These are phyloP conservation scores for Orbilia oligospora DNA, from an alignment of 2,329 filamentous ascomycete species.

Conservation along the genomic window DNA sequence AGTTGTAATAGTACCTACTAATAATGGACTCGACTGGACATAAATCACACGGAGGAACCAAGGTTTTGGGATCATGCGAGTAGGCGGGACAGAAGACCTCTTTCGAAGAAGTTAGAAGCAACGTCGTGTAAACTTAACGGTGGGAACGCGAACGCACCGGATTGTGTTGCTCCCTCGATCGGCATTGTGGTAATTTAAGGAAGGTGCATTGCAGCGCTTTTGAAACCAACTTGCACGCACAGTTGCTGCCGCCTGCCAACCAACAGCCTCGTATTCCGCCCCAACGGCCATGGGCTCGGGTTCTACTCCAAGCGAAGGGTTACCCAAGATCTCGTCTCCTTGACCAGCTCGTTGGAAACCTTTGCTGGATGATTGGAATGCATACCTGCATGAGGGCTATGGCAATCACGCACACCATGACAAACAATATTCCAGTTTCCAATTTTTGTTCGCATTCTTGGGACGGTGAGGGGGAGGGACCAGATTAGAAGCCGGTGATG, in stretches of 20 bases:
- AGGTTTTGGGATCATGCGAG: conserved; percentile 39
- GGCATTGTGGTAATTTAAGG: conserved; percentile 53
- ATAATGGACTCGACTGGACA: background rate
- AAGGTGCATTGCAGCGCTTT: conserved; percentile 46
- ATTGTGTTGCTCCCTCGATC: conserved; percentile 42
- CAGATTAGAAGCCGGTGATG: background rate
- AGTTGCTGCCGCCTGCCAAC: conserved; percentile 22
- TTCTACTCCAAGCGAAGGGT: conserved; percentile 54
- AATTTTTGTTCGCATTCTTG: background rate
- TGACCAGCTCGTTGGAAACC: conserved; percentile 48
- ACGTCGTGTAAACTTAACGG: background rate
- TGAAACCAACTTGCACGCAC: conserved; percentile 35
- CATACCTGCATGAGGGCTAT: conserved; percentile 4
- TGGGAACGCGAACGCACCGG: background rate
- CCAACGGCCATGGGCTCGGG: conserved; percentile 58
- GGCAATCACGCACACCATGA: conserved; percentile 19
- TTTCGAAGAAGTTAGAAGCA: background rate
- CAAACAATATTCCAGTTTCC: conserved; percentile 14
- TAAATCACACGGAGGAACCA: conserved; percentile 37
- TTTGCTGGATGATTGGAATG: conserved; percentile 22
- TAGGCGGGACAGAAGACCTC: background rate
- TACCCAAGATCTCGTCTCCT: conserved; percentile 50
- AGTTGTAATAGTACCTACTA: conserved; percentile 29
- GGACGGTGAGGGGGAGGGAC: background rate
- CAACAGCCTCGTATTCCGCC: conserved; percentile 51